Evolutionary conservation across 164 flowering plant species (phyloP), one percentile per base, ranked within the genome.

Genomic region (Umbilicus rupestris): DNA sequence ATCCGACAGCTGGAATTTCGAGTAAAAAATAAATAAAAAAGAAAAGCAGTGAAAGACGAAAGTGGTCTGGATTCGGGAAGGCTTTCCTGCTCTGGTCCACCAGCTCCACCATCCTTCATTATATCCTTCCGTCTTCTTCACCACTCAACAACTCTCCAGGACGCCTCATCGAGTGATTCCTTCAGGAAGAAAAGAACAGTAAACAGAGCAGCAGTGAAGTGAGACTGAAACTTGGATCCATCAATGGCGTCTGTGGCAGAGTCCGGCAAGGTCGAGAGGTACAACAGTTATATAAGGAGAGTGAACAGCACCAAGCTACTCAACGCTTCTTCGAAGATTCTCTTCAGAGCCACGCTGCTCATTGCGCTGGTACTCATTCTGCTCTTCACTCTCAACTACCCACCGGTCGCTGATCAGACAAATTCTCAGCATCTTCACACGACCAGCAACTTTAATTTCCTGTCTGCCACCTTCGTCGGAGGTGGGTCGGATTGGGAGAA

Each of bases 261-360:
- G 67, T 74, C 81, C 0, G 83, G 85, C 83, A 89, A 89, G 66
- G 79, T 82, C 68, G 64, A 78, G 4, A 92, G 90, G 77, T 92
- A 90, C 81, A 85, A 92, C 82, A 82, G 85, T 74, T 92, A 88
- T 74, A 70, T 88, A 69, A 83, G 90, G 7, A 81, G 82, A 22
- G 78, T 87, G 5, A 85, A 88, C 80, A 77, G 77, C 79, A 82
- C 96, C 0, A 93, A 85, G 59, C 78, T 86, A 66, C 68, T 93
- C 6, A 80, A 84, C 30, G 90, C 90, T 11, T 90, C 97, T 0
- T 93, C 96, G 15, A 90, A 88, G 68, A 85, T 93, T 24, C 83
- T 93, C 58, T 90, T 93, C 78, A 82, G 93, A 1, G 80, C 79
- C 42, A 80, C 96, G 14, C 85, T 90, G 19, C 75, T 93, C 55